A percentile compares a stretch with the other conserved stretches of the same genome.
Evolutionary conservation across 768 basidiomycete genomes (phyloP).

Genomic region (Melanogaster broomeanus): DNA sequence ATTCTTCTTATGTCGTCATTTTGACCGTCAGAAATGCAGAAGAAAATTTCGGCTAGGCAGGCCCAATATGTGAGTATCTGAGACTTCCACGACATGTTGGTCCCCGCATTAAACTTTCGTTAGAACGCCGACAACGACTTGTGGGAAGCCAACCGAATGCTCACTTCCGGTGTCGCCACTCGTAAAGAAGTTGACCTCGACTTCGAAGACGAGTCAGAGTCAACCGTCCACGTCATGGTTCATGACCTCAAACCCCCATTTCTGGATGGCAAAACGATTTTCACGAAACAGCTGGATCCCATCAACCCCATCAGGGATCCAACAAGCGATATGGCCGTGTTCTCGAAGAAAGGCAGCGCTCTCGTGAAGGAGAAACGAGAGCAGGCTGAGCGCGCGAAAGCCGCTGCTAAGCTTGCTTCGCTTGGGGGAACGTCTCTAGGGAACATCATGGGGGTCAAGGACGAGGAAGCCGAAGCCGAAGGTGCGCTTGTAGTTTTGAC

Average conservation of each 20-base stretch:
- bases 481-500: constrained; percentile 52
- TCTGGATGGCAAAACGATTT: constrained; percentile 93
- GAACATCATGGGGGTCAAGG: constrained; percentile 96
- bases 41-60: constrained; percentile 90
- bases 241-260: constrained; percentile 98
- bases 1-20: neutral
- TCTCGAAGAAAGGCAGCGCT: constrained; percentile 94
- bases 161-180: constrained; percentile 92
- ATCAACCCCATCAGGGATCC: constrained; percentile 95
- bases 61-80: constrained; percentile 82
- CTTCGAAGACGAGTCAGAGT: constrained; percentile 95
- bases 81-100: neutral
- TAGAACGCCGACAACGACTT: constrained; percentile 98
- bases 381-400: constrained; percentile 94
- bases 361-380: constrained; percentile 96
- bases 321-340: constrained; percentile 93
- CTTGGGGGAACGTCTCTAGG: constrained; percentile 93
- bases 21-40: constrained; percentile 45
- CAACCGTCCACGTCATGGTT: constrained; percentile 95
- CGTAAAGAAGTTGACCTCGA: constrained; percentile 87
- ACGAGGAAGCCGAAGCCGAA: constrained; percentile 91
- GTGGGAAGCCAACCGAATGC: constrained; percentile 98
- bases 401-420: constrained; percentile 91
- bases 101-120: constrained; percentile 17
- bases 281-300: constrained; percentile 94